A percentile compares a stretch with the other conserved stretches of the same genome.
These are phyloP conservation scores for Ganoderma meredithae DNA, from an alignment of 1,284 basidiomycete genomes.

Conservation along the genomic window DNA sequence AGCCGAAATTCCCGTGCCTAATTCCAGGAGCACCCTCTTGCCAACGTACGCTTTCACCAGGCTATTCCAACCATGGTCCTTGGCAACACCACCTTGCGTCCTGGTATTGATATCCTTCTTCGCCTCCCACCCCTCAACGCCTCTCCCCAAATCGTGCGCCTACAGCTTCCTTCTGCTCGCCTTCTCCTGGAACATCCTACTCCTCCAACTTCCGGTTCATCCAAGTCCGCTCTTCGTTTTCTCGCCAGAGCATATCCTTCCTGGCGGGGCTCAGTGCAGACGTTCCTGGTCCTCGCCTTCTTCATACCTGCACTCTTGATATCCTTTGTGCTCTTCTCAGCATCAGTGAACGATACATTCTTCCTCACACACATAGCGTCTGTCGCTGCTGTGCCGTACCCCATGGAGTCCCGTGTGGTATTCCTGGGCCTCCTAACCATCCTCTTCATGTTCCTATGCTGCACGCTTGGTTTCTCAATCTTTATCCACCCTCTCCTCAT, in stretches of 20 bases:
- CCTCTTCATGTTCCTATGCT: slow-evolving; percentile 44
- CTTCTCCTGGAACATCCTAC: slow-evolving; percentile 49
- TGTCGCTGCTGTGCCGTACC: slow-evolving; percentile 40
- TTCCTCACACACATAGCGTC: slow-evolving; percentile 22
- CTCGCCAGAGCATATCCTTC: slow-evolving; percentile 45
- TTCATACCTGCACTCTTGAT: slow-evolving; percentile 56
- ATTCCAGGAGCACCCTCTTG: slow-evolving; percentile 47
- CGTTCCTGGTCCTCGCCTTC: slow-evolving; percentile 53
- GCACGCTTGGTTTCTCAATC: slow-evolving; percentile 43
- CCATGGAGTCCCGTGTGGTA: slow-evolving; percentile 52
- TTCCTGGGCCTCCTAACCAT: slow-evolving; percentile 48
- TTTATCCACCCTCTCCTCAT: slow-evolving; percentile 26
- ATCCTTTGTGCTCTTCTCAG: slow-evolving; percentile 51
- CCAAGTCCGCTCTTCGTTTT: slow-evolving; percentile 55
- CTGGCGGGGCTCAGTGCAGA: slow-evolving; percentile 46
- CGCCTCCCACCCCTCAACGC: slow-evolving; percentile 42
- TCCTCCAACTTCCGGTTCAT: slow-evolving; percentile 50
- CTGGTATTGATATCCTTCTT: slow-evolving; percentile 44
- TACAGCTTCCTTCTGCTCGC: slow-evolving; percentile 51
- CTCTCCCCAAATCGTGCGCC: slow-evolving; percentile 47
- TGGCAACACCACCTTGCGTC: slow-evolving; percentile 40
- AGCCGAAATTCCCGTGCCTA: slow-evolving; percentile 35
- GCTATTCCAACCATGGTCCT: slow-evolving; percentile 37
- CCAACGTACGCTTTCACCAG: slow-evolving; percentile 42
- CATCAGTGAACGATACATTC: slow-evolving; percentile 48